Percentiles rank a stretch among this genome's conserved stretches.
Conservation (phyloP, 106 monocot genomes). For the Gastrodia elata region DNA sequence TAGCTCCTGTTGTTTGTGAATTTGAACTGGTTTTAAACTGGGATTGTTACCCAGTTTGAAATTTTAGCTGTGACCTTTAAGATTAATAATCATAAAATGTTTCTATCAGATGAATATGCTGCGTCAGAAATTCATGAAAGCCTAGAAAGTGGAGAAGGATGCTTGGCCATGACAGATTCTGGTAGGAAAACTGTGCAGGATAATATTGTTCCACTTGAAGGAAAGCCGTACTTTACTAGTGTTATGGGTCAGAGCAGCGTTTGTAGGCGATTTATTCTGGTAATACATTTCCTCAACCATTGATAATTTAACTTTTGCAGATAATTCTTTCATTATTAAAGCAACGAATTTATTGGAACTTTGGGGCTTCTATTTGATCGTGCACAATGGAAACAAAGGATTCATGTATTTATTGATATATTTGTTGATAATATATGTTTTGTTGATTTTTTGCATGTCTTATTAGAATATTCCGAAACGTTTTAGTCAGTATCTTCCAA, state of each 20-base stretch:
- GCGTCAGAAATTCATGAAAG: neutral
- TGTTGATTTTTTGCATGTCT: neutral
- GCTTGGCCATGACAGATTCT: neutral
- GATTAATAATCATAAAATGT: neutral
- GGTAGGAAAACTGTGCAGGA: neutral
- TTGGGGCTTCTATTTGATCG: too few species aligned
- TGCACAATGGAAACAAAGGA: too few species aligned
- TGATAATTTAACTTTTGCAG: neutral
- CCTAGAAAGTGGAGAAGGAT: neutral
- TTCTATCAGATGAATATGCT: neutral
- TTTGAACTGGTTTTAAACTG: neutral
- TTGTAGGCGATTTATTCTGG: neutral
- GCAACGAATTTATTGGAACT: too few species aligned
- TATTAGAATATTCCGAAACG: constrained; percentile 28
- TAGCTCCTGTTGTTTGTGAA: neutral
- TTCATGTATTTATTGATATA: too few species aligned
- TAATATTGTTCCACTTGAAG: constrained; percentile 1
- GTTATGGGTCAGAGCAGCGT: neutral
- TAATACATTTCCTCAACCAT: neutral
- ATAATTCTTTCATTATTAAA: neutral
- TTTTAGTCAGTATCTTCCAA: constrained; percentile 27
- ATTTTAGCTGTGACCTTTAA: neutral
- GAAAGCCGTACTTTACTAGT: neutral
- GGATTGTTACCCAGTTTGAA: neutral
- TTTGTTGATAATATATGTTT: too few species aligned